phyloP scores from a whole-genome alignment of 2,329 filamentous ascomycete species.

The Acrocalymma vagum region DNA sequence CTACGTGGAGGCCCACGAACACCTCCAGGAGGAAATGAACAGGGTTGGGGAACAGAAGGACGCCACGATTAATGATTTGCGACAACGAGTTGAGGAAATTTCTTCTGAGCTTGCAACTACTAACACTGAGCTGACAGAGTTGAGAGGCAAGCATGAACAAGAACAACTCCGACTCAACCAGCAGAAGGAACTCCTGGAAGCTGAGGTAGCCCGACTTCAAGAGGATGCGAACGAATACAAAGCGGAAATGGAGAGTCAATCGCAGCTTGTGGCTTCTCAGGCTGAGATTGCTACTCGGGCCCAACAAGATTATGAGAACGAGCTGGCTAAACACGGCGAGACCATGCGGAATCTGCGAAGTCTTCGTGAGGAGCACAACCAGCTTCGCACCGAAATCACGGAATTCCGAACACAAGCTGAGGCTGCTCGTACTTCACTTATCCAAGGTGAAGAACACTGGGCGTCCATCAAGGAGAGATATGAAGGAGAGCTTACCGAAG shows the following conservation, averaged over 20 bases:
- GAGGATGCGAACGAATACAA: slow-evolving; percentile 83
- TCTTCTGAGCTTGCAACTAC: slow-evolving; percentile 81
- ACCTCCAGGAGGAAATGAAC: slow-evolving; percentile 79
- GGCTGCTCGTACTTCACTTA: slow-evolving; percentile 79
- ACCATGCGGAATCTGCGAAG: slow-evolving; percentile 86
- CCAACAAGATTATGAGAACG: slow-evolving; percentile 93
- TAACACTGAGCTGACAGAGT: slow-evolving; percentile 80
- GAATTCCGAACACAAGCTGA: slow-evolving; percentile 83
- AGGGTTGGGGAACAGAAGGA: slow-evolving; percentile 79
- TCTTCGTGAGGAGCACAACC: slow-evolving; percentile 81
- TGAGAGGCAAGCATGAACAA: slow-evolving; percentile 84
- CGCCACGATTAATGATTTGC: slow-evolving; percentile 78
- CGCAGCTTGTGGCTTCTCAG: slow-evolving; percentile 91
- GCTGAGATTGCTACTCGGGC: slow-evolving; percentile 92
- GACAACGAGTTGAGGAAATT: slow-evolving; percentile 84
- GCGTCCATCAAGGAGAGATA: slow-evolving; percentile 80
- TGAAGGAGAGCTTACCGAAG: slow-evolving; percentile 82
- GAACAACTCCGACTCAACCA: slow-evolving; percentile 75
- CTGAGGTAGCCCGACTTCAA: slow-evolving; percentile 81
- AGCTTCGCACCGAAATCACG: slow-evolving; percentile 80
- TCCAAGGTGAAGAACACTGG: slow-evolving; percentile 88
- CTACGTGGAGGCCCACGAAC: slow-evolving; percentile 79
- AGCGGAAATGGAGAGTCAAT: slow-evolving; percentile 83
- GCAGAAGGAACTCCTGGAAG: slow-evolving; percentile 80
- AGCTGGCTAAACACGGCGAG: slow-evolving; percentile 93